Percentiles rank a stretch among this genome's conserved stretches.
Evolutionary conservation across 2,329 filamentous ascomycete species (phyloP).

Genomic region (Paramyrothecium sp.): DNA sequence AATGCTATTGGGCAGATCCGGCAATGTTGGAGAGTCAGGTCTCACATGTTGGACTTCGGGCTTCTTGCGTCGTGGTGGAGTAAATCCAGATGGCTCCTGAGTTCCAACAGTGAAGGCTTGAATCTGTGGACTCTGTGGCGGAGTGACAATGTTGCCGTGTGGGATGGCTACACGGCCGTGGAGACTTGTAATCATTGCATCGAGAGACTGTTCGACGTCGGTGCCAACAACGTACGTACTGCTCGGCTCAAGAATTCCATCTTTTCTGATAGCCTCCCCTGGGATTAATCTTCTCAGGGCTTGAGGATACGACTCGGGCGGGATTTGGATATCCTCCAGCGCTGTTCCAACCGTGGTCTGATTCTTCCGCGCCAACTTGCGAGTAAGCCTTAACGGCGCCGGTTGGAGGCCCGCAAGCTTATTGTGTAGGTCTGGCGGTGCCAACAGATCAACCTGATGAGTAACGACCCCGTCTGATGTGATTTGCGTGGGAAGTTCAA

Average conservation of each 20-base stretch:
- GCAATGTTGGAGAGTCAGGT: constrained; percentile 11
- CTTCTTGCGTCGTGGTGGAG: constrained; percentile 12
- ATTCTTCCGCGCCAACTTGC: neutral
- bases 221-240: too few species aligned
- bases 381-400: neutral
- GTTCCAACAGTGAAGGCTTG: constrained; percentile 12
- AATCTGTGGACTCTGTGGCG: neutral
- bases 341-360: too few species aligned
- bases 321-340: too few species aligned
- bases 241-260: too few species aligned
- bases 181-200: neutral
- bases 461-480: neutral
- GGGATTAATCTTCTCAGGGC: too few species aligned
- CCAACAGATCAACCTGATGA: neutral
- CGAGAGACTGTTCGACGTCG: neutral
- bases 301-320: too few species aligned
- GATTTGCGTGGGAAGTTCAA: too few species aligned
- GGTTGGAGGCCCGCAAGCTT: neutral
- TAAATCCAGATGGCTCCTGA: constrained; percentile 16
- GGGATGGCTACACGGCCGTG: neutral
- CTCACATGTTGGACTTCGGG: neutral
- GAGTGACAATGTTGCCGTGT: constrained; percentile 1
- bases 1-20: constrained; percentile 3
- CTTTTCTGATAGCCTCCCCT: too few species aligned
- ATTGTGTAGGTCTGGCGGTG: neutral